Base-by-base conservation (phyloP, 495 filamentous ascomycete species). In the Neohortaea acidophila region DNA sequence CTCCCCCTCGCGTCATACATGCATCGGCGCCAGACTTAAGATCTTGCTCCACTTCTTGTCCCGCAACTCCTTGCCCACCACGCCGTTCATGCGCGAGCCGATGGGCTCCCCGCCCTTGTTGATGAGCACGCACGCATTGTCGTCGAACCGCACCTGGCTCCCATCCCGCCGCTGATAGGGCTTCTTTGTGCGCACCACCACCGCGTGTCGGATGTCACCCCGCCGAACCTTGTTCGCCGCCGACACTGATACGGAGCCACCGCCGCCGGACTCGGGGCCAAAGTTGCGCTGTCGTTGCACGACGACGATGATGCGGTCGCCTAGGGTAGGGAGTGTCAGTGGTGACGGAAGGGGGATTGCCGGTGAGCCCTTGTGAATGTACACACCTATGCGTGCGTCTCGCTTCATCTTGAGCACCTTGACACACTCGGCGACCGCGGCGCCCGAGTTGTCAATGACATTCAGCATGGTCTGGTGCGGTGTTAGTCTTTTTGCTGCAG, bases 401-500 rank as follows among this genome's bases (percentile, higher is more conserved):
- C 79, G 67, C 64, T 94, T 92, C 72, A 87, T 87, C 56, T 79
- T 81, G 49, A 96, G 60, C 32, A 96, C 81, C 56, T 82, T 75
- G 54, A 81, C 80, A 64, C 91, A 99, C 63, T 99, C 91, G 64
- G 96, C 91, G 49, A 99, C 63, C 43, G 91, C 86, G 52, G 91
- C 91, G 56, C 91, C 91, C 34, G 91, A 94, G 70, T 99, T 99
- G 78, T 99, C 91, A 75, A 99, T 94, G 75, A 91, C 96, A 59
- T 84, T 94, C 45, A 96, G 70, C 79, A 99, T 81, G 61, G 86
- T 82, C 91, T 99, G 57, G 19, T 30, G 20, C 14, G 7, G 23
- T 22, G 20, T 7, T 3, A 20, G 17, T 21, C n/a, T n/a, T n/a
- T n/a, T n/a, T n/a, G n/a, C n/a, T 24, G 24, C n/a, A n/a, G 24